Evolutionary conservation across 2,329 filamentous ascomycete genomes (phyloP), one percentile per base, ranked within the genome.

Genomic region (Penicillium sp.): DNA sequence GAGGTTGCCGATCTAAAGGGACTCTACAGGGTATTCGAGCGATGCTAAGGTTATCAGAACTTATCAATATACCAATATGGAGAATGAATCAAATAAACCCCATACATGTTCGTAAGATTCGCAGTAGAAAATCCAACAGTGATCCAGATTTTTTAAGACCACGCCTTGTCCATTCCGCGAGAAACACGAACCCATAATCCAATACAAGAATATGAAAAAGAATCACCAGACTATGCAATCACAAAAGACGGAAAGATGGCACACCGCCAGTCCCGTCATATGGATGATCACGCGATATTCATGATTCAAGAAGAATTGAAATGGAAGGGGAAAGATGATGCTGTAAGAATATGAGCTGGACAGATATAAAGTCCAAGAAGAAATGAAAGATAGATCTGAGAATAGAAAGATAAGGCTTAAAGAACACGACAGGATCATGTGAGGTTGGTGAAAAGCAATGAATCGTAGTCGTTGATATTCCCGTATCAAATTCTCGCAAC

Each of bases 1-100:
- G 92, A 99, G 72, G 84, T 96, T 44, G 92, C 94, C 2, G 90
- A 95, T 74, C 72, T 97, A 53, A 97, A 96, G 71, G 91, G 92
- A 0, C 69, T 99, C 51, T 99, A 99, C 71, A 79, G 89, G 41
- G 92, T 97, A 2, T 99, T 99, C 78, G 94, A 99, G 74, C 79
- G 94, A 48, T 97, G 94, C 70, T 97, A 71, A 82, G 40, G 24
- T 16, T 38, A 38, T 13, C 39, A 7, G 11, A 25, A n/a, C n/a
- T 35, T 48, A 41, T 18, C 36, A 18, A 14, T 42, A 41, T 40
- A 40, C 16, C 22, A 42, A 30, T 31, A 41, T 16, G 9, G 3
- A 42, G 9, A 6, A 48, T 24, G 18, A 30, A 18, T 3, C 24
- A 42, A 24, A 4, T 14, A 9, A 48, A 42, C 27, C 40, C 20